These are phyloP conservation scores for Tetrapyrgos nigripes DNA, from an alignment of 1,284 basidiomycete species.

Conservation along the genomic window DNA sequence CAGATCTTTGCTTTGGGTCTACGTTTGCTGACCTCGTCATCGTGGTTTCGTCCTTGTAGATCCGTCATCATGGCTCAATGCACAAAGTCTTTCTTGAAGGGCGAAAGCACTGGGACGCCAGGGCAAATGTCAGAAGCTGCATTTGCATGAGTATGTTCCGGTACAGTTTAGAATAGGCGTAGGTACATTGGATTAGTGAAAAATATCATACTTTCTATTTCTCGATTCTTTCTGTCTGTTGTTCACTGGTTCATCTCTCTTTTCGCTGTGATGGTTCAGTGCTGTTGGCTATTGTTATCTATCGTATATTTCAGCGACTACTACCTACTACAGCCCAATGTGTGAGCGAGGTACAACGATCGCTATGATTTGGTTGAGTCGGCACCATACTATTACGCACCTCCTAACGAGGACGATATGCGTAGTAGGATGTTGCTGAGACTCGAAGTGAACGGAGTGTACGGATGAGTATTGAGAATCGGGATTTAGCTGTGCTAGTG, in stretches of 20 bases:
- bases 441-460: too few relatives aligned
- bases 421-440: too few relatives aligned
- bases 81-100: conserved; percentile 77
- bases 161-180: conserved; percentile 1
- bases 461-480: too few relatives aligned
- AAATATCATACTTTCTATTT: background rate
- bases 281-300: too few relatives aligned
- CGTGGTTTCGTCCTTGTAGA: conserved; percentile 41
- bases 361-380: too few relatives aligned
- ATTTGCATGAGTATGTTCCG: conserved; percentile 42
- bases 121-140: conserved; percentile 47
- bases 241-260: background rate
- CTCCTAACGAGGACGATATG: too few relatives aligned
- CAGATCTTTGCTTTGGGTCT: conserved; percentile 9
- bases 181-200: background rate
- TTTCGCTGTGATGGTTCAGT: too few relatives aligned
- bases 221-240: background rate
- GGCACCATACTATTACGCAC: too few relatives aligned
- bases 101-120: conserved; percentile 56
- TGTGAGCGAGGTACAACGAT: too few relatives aligned
- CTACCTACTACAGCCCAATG: too few relatives aligned
- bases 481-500: too few relatives aligned
- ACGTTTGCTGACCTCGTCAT: conserved; percentile 7
- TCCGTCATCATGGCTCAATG: conserved; percentile 91
- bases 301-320: too few relatives aligned